phyloP scores from a whole-genome alignment of 352 stramenopile genomes.

The Pythium dissotocum region DNA sequence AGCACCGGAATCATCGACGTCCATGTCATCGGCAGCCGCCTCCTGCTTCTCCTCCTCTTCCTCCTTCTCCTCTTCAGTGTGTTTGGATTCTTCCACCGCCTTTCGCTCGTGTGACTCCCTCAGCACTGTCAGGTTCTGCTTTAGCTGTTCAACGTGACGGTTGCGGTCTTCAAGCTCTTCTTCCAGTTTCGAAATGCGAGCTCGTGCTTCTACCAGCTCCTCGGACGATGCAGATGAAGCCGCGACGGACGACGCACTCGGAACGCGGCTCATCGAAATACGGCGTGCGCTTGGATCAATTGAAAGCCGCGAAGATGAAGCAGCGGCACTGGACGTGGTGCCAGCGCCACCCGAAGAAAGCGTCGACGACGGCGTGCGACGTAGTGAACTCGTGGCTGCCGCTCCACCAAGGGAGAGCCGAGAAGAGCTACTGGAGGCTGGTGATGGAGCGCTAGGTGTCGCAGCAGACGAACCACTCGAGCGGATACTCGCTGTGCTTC shows the following conservation, averaged over 20 bases:
- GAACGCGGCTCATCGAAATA: slow-evolving; percentile 18
- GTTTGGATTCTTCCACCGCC: slow-evolving; percentile 10
- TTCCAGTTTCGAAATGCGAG: slow-evolving; percentile 58
- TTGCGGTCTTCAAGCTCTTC: slow-evolving; percentile 74
- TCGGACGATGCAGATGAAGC: slow-evolving; percentile 31
- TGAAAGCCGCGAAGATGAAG: slow-evolving; percentile 16
- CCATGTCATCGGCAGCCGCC: slow-evolving; percentile 32
- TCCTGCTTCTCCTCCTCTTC: slow-evolving; percentile 30
- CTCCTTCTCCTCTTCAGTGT: slow-evolving; percentile 13
- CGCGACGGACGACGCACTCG: not conserved
- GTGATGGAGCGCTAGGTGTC: slow-evolving; percentile 10
- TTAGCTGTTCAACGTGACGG: slow-evolving; percentile 62
- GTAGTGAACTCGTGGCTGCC: slow-evolving; percentile 9
- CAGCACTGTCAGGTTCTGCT: slow-evolving; percentile 57
- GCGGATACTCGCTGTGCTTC: slow-evolving; percentile 12
- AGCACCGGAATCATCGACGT: slow-evolving; percentile 30
- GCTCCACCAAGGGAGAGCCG: slow-evolving; percentile 17
- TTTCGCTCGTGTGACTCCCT: slow-evolving; percentile 37
- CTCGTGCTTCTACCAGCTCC: slow-evolving; percentile 49
- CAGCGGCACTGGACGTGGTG: not conserved
- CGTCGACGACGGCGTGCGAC: slow-evolving; percentile 12
- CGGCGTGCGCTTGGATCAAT: slow-evolving; percentile 18
- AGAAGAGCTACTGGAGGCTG: slow-evolving; percentile 4
- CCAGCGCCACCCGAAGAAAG: not conserved
- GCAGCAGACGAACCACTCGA: slow-evolving; percentile 8